These are phyloP conservation scores for Aristolochia fimbriata DNA, from an alignment of 164 flowering plant species.

Conservation along the genomic window DNA sequence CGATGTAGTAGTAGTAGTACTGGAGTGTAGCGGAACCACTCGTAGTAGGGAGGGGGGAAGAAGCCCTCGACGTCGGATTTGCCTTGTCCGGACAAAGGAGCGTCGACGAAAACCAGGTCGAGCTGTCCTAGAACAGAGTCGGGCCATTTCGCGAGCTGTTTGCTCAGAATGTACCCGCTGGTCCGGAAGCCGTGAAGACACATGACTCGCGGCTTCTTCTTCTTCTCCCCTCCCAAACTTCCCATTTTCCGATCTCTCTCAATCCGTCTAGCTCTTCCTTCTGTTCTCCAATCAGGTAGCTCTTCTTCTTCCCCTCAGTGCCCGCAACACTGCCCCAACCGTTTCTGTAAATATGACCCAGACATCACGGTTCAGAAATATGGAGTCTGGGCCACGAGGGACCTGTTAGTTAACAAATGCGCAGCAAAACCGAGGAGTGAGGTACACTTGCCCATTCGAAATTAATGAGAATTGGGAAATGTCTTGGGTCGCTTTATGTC, in stretches of 20 bases:
- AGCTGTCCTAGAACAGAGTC: constrained; percentile 30
- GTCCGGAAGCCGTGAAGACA: constrained; percentile 78
- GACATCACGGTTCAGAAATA: too few species aligned
- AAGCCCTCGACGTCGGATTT: constrained; percentile 70
- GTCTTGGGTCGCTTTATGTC: too few species aligned
- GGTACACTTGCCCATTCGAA: too few species aligned
- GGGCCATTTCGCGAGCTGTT: constrained; percentile 49
- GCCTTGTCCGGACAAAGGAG: constrained; percentile 49
- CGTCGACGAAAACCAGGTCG: constrained; percentile 57
- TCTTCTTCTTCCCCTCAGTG: too few species aligned
- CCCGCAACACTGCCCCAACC: too few species aligned
- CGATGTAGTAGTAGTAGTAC: constrained; percentile 9
- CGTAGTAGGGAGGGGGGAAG: constrained; percentile 78
- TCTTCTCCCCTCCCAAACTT: background rate
- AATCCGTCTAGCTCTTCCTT: too few species aligned
- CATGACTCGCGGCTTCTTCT: constrained; percentile 40
- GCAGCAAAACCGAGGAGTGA: too few species aligned
- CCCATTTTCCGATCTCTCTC: background rate
- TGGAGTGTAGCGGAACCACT: constrained; percentile 76
- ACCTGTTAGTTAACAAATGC: too few species aligned
- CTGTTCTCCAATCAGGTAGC: too few species aligned
- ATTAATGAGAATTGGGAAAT: too few species aligned
- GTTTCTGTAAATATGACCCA: too few species aligned
- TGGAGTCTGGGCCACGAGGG: too few species aligned
- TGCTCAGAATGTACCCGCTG: constrained; percentile 44